Evolutionary conservation across 495 filamentous ascomycete genomes (phyloP), one percentile per base, ranked within the genome.

Genomic region (Tuber microsphaerosporum): DNA sequence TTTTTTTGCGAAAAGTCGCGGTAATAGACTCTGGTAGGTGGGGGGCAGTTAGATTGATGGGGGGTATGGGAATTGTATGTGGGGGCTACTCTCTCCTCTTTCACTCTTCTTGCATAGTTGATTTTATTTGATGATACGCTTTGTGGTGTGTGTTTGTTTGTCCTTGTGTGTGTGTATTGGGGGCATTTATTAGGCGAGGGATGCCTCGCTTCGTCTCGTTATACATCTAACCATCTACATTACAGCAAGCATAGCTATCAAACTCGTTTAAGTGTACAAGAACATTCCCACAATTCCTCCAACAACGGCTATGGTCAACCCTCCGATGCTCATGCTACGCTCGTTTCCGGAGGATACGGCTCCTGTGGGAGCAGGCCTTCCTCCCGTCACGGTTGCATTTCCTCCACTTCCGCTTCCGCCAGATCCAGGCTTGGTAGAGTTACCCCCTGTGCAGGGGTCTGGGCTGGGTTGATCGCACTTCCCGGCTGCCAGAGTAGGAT

Each of bases 401-500:
- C 22, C 48, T 26, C 48, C 48, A 56, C 9, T 10, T n/a, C 48
- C 48, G 22, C 48, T 51, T 56, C 51, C 51, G 9, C 51, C n/a
- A 2, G 56, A 31, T 65, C 56, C 56, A 17, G 56, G 56, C 26
- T 65, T 65, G 56, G 56, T 65, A 12, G 56, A 65, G 56, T 65
- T 65, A 65, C 26, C 26, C 12, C 56, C 56, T 17, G 26, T 65
- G 56, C 56, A 65, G 12, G 56, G 12, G 56, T 31, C 56, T 65
- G 56, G 26, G 56, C 56, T 65, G 56, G 56, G 56, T 16, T 65
- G n/a, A 65, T 65, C 1, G 69, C 31, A 22, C 75, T 56, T 20
- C 77, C 72, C 5, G 82, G 82, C 37, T 83, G 76, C 82, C 82
- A 83, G 2, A 83, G 69, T 10, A 83, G 74, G 37, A 74, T 81